These are phyloP conservation scores for Pezicula radicicola DNA, from an alignment of 2,329 filamentous ascomycete genomes.

Conservation along the genomic window DNA sequence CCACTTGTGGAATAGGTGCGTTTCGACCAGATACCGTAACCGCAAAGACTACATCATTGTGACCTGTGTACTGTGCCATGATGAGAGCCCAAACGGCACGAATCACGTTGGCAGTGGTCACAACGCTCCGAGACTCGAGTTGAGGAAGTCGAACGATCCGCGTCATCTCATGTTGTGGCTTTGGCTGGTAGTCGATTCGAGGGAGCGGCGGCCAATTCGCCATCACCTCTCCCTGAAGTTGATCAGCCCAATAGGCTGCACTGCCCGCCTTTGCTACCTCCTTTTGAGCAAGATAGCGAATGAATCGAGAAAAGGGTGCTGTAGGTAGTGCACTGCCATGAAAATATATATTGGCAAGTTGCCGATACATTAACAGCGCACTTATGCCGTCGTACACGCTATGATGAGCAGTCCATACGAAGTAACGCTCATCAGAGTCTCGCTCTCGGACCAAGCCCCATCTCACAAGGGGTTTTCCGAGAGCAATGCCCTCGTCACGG, in stretches of 20 bases:
- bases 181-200: conserved; percentile 4
- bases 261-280: conserved; percentile 1
- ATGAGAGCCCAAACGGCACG: conserved; percentile 1
- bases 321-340: not conserved
- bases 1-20: conserved; percentile 1
- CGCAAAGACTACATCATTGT: conserved; percentile 1
- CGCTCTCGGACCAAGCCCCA: conserved; percentile 3
- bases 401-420: conserved; percentile 50
- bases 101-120: not conserved
- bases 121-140: not conserved
- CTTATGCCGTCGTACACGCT: conserved; percentile 50
- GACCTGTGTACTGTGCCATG: not conserved
- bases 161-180: conserved; percentile 2
- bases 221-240: conserved; percentile 2
- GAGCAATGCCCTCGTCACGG: not conserved
- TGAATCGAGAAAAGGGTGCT: conserved; percentile 28
- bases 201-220: conserved; percentile 7
- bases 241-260: conserved; percentile 7
- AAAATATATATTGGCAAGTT: not conserved
- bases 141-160: not conserved
- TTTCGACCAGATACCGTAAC: conserved; percentile 1
- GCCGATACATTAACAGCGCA: conserved; percentile 19
- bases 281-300: conserved; percentile 39
- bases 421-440: conserved; percentile 12
- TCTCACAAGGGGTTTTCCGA: conserved; percentile 5